Base-by-base conservation (phyloP, 2,329 filamentous ascomycete species). In the Epichloe amarillans region DNA sequence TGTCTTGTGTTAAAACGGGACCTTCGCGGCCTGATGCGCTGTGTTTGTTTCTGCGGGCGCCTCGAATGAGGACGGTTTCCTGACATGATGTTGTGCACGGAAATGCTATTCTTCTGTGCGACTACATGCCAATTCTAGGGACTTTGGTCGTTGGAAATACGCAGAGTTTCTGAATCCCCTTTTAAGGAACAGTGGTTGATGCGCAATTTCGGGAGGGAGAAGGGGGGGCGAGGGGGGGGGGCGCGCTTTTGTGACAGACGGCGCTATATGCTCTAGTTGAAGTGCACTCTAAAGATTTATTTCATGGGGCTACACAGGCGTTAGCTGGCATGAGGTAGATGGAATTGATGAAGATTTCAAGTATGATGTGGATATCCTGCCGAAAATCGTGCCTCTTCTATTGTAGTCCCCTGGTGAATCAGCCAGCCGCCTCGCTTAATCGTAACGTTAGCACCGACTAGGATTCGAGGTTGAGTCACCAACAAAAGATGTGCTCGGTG, bases 251-350 rank as follows among this genome's bases (percentile, higher is more conserved):
- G 35, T 14, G 23, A 44, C 19, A 17, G 14, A 23, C 12, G 35
- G 21, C 36, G 48, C 26, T 37, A 42, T 46, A 38, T 49, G 50
- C 42, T 41, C 47, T 37, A 35, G 4, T 38, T 38, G 19, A 35
- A 40, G 50, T 30, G 47, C 46, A 26, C 15, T n/a, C 26, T 40
- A n/a, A 17, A 49, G 23, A 44, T 45, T 44, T 42, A 39, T 42
- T 43, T 40, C 44, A 42, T 40, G 36, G 46, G 23, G 36, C 35
- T 46, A 44, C 45, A 46, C 48, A 47, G 51, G 51, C 45, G 49
- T 56, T 56, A 50, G 54, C 53, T 54, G 55, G 53, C 50, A 54
- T 46, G 51, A 53, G 46, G 51, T 56, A 57, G 53, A 53, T 39
- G 49, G 47, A 55, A 56, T 56, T 52, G 52, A 56, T 51, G 42